Conservation (phyloP, 305 asterid genomes). For the Withania somnifera region DNA sequence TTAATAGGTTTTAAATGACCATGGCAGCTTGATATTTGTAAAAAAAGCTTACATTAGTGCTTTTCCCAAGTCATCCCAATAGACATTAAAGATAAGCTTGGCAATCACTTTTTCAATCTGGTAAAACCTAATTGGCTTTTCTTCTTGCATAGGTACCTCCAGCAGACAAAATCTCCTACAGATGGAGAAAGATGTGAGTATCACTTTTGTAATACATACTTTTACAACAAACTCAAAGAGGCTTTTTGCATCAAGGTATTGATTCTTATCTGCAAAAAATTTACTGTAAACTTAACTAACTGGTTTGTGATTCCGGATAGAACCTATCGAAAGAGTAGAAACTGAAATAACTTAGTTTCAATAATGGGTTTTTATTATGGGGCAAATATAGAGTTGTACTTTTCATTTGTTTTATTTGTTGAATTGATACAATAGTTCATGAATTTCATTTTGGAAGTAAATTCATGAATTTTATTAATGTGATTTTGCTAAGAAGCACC, state of each 20-base stretch:
- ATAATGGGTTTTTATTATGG: neutral
- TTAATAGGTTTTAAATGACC: neutral
- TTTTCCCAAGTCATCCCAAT: neutral
- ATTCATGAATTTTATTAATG: neutral
- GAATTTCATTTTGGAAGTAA: neutral
- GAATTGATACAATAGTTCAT: neutral
- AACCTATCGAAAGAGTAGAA: neutral
- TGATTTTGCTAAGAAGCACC: neutral
- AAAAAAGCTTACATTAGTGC: neutral
- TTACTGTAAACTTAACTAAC: neutral
- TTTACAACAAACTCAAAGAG: conserved; percentile 70
- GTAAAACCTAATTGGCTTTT: neutral
- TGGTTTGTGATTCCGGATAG: neutral
- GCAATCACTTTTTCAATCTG: neutral
- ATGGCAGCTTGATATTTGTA: neutral
- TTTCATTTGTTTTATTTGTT: neutral
- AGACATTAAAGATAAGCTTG: neutral
- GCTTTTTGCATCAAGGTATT: conserved; percentile 56
- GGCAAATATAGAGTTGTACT: neutral
- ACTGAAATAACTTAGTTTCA: neutral
- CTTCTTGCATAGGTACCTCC: conserved; percentile 59
- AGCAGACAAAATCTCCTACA: conserved; percentile 32
- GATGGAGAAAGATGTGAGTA: conserved; percentile 23
- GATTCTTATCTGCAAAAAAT: conserved; percentile 12
- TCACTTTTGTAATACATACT: conserved; percentile 88